Evolutionary conservation across 1,139 yeast genomes (phyloP), one percentile per base, ranked within the genome.

Genomic region (Geotrichum macrosporum): DNA sequence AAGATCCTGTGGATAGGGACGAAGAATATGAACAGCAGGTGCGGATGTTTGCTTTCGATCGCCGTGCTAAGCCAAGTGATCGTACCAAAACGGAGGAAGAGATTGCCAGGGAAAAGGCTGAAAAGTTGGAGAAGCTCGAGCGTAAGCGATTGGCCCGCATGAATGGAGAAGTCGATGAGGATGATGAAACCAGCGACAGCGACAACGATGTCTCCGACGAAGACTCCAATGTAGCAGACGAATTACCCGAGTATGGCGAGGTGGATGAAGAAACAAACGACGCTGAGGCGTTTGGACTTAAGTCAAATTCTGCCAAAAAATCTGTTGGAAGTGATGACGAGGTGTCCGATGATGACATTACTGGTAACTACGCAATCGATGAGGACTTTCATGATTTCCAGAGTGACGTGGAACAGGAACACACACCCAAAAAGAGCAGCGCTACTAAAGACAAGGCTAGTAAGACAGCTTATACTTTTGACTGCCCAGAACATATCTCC

Each of bases 71-170:
- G 8, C 98, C 98, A n/a, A 80, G 94, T n/a, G 96, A 88, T 52
- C 75, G 96, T 65, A 88, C 96, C 1, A 87, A 89, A 67, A 89
- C 97, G 0, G 86, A 78, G 1, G 96, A 92, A 62, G 98, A 94
- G 65, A 53, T 88, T 18, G 75, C 72, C 35, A 71, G 75, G 46
- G 96, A 86, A 60, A 78, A 77, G 55, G 78, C 76, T 5, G 88
- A 81, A 32, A 79, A 76, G 58, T 72, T 76, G 67, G 77, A 78
- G 58, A 77, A 79, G 58, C 72, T 87, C 52, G 96, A 88, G 62
- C 78, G 76, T 40, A 94, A 80, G 49, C 75, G 97, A 64, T 62
- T 77, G 54, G 79, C 78, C 53, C 79, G 99, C 70, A 92, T 94
- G 98, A 80, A 78, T 56, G 96, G 95, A 35, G 53, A 50, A 16